These are phyloP conservation scores for Alternaria conjuncta DNA, from an alignment of 2,329 filamentous ascomycete genomes.

Conservation along the genomic window DNA sequence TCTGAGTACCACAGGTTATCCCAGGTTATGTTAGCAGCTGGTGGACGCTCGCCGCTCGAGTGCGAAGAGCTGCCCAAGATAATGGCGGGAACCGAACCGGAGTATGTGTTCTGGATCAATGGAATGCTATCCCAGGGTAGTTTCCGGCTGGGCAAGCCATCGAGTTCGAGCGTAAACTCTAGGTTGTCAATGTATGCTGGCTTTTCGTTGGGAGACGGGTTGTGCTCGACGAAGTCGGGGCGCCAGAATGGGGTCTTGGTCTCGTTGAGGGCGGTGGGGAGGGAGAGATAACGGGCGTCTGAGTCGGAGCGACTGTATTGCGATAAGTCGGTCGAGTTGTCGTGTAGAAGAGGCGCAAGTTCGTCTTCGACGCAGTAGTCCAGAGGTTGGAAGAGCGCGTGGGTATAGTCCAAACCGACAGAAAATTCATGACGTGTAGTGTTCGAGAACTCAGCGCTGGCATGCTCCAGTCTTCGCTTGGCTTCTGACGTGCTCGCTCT, in stretches of 20 bases:
- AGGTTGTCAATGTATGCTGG: conserved; percentile 41
- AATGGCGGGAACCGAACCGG: conserved; percentile 55
- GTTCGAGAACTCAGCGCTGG: conserved; percentile 34
- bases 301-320: conserved; percentile 39
- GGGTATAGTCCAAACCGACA: conserved; percentile 61
- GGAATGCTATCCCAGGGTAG: conserved; percentile 53
- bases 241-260: conserved; percentile 42
- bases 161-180: conserved; percentile 41
- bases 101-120: conserved; percentile 57
- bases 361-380: conserved; percentile 35
- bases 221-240: conserved; percentile 28
- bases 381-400: conserved; percentile 54
- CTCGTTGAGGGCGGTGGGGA: conserved; percentile 46
- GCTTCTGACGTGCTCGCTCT: conserved; percentile 48
- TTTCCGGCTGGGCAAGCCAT: conserved; percentile 51
- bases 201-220: conserved; percentile 37
- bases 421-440: conserved; percentile 57
- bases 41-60: conserved; percentile 26
- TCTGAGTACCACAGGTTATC: conserved; percentile 57
- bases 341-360: conserved; percentile 34
- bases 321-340: conserved; percentile 47
- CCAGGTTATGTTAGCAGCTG: conserved; percentile 48
- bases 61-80: conserved; percentile 44
- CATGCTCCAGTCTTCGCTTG: conserved; percentile 12
- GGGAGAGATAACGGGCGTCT: conserved; percentile 42